These are phyloP conservation scores for Starmera quercuum DNA, from an alignment of 805 yeast genomes.

Conservation along the genomic window DNA sequence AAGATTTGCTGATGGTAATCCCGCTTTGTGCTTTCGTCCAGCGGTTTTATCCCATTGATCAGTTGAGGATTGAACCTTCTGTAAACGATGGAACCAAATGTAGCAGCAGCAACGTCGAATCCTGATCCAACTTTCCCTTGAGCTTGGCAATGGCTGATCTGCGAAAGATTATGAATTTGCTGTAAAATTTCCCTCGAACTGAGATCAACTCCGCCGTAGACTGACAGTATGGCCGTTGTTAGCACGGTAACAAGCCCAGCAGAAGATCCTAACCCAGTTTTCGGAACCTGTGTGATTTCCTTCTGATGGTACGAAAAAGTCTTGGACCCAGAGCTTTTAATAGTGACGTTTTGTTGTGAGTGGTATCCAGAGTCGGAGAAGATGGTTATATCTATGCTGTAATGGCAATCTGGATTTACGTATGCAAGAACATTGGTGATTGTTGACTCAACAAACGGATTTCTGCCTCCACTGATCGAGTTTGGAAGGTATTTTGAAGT, in stretches of 20 bases:
- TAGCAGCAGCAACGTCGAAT: constrained; percentile 94
- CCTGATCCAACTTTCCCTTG: constrained; percentile 96
- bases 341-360: constrained; percentile 48
- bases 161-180: constrained; percentile 76
- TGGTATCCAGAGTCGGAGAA: constrained; percentile 89
- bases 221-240: constrained; percentile 57
- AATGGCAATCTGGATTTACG: constrained; percentile 21
- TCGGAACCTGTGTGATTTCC: constrained; percentile 67
- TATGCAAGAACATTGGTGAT: constrained; percentile 50
- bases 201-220: constrained; percentile 30
- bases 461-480: constrained; percentile 30
- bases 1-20: constrained; percentile 24
- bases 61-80: constrained; percentile 60
- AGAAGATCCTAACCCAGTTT: constrained; percentile 94
- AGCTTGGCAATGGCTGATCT: constrained; percentile 86
- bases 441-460: constrained; percentile 72
- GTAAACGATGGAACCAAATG: constrained; percentile 82
- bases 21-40: constrained; percentile 12
- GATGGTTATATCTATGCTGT: constrained; percentile 44
- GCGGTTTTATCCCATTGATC: constrained; percentile 31
- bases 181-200: constrained; percentile 15
- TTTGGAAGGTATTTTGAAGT: constrained; percentile 11
- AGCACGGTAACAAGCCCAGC: constrained; percentile 87
- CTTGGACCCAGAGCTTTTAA: constrained; percentile 26
- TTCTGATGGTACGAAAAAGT: constrained; percentile 52